phyloP scores from a whole-genome alignment of 148 eudicot genomes.

The Persicaria tinctoria region DNA sequence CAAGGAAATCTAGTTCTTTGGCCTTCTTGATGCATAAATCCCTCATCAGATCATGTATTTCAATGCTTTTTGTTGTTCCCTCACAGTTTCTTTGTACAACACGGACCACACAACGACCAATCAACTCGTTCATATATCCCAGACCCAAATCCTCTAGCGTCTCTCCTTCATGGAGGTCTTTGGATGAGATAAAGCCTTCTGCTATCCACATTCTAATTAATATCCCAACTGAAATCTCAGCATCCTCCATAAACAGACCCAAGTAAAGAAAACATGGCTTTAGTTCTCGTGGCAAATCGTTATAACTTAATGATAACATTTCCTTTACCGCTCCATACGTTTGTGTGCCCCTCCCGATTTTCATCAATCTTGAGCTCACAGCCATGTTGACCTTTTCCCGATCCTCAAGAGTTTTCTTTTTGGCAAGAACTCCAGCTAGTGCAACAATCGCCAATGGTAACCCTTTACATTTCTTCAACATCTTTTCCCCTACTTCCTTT shows the following conservation, averaged over 20 bases:
- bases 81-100: too few species aligned
- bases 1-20: too few species aligned
- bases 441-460: conserved; percentile 17
- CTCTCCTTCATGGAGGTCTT: background rate
- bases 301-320: conserved; percentile 16
- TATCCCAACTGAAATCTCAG: background rate
- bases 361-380: conserved; percentile 6
- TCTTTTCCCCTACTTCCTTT: conserved; percentile 17
- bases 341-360: conserved; percentile 1
- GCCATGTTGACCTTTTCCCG: conserved; percentile 13
- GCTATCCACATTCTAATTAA: conserved; percentile 22
- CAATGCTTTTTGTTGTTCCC: too few species aligned
- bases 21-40: too few species aligned
- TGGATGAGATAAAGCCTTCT: conserved; percentile 14
- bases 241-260: too few species aligned
- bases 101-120: too few species aligned
- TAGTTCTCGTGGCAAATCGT: conserved; percentile 17
- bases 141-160: conserved; percentile 14
- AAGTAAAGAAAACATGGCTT: too few species aligned
- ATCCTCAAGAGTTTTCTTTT: conserved; percentile 16
- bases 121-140: background rate
- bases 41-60: too few species aligned
- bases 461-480: conserved; percentile 17
- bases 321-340: conserved; percentile 10
- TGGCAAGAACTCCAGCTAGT: conserved; percentile 18